phyloP scores from a whole-genome alignment of 2,329 filamentous ascomycete species.

The Penicillium sp. region DNA sequence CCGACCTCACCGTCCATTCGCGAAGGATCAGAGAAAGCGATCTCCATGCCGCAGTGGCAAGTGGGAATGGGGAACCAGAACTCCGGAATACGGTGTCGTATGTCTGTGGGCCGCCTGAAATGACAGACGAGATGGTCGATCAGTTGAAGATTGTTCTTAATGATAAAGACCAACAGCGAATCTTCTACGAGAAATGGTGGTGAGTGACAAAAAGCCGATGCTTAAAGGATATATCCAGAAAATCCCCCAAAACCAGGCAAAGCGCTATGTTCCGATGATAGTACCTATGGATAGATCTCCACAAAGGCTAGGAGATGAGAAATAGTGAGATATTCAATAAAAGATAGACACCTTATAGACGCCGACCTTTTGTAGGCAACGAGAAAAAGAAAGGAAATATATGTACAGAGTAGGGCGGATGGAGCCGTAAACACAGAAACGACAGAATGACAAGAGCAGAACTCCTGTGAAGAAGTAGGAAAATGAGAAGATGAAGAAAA shows the following conservation, averaged over 20 bases:
- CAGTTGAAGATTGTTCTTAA: conserved; percentile 42
- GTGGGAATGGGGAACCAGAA: conserved; percentile 32
- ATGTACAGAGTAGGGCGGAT: conserved; percentile 22
- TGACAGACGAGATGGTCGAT: conserved; percentile 70
- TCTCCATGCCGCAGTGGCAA: conserved; percentile 36
- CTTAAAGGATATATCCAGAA: background rate
- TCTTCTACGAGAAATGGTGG: conserved; percentile 70
- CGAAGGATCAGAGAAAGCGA: conserved; percentile 43
- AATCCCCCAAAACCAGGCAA: too few relatives aligned
- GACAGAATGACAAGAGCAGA: conserved; percentile 18
- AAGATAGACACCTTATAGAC: conserved; percentile 20
- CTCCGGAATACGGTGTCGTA: conserved; percentile 59
- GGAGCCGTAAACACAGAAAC: conserved; percentile 10
- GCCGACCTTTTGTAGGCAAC: conserved; percentile 28
- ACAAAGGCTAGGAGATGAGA: conserved; percentile 6
- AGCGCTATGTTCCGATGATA: background rate
- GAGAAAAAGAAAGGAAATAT: conserved; percentile 16
- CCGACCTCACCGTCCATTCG: conserved; percentile 32
- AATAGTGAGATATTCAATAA: conserved; percentile 22
- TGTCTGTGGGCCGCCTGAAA: conserved; percentile 68
- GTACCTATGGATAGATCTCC: background rate
- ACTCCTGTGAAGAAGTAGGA: background rate
- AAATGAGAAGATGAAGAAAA: background rate
- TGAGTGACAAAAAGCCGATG: conserved; percentile 31
- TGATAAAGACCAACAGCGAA: conserved; percentile 49